Base-by-base conservation (phyloP, 2,329 filamentous ascomycete genomes). In the Aureobasidium sp. region DNA sequence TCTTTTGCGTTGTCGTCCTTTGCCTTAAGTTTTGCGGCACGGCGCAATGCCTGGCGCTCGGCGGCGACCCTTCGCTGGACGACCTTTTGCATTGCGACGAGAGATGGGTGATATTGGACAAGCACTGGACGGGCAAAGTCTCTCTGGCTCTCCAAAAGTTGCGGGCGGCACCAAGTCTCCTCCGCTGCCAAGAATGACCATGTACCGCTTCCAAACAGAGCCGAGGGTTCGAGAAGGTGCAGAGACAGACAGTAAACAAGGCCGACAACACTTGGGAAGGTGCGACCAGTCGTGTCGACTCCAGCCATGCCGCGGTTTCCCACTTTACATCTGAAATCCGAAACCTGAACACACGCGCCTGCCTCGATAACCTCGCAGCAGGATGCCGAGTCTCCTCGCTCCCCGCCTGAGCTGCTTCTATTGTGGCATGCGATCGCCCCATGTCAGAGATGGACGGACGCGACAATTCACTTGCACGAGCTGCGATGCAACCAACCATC, bases 401-500 rank as follows among this genome's bases (percentile, higher is more conserved):
- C 35, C 51, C 8, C 53, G 51, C 1, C 42, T 67, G 22, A 58
- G 59, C 53, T 95, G 90, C 76, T 91, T 94, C 74, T 94, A 91
- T 70, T 95, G 90, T 69, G 85, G 86, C 61, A 76, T 77, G 66
- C 81, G 79, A 61, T 86, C 85, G 29, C 74, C 76, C 29, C 74
- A 80, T 53, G 74, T 70, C 58, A 83, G 79, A 62, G 78, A 81
- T 61, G 79, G 79, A 25, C 64, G 66, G 49, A 74, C 81, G 54
- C 77, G 75, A 66, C 78, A 82, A 63, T 95, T 90, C 70, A 74
- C 83, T 40, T 95, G 90, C 70, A 71, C 78, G 17, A 74, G 79
- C 57, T 98, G 93, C 74, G 87, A 93, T 62, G 87, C 90, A 16
- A 83, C 85, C 55, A 98, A 97, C 69, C 87, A 88, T 71, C 75